phyloP scores from a whole-genome alignment of 2,329 filamentous ascomycete species.

The Dactylella cylindrospora region DNA sequence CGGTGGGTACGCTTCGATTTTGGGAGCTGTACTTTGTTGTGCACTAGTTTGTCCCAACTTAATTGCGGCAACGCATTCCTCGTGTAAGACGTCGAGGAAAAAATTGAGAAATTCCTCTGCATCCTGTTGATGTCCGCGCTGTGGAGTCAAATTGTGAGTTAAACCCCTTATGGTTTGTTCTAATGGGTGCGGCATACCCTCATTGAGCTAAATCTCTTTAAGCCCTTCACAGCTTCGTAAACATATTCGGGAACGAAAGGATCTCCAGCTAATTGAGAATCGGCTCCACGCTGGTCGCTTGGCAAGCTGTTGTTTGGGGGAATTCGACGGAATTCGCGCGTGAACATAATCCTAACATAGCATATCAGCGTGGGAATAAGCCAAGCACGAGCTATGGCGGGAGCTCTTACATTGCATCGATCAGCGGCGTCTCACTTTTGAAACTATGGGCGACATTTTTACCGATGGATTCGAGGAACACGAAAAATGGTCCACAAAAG shows the following conservation, averaged over 20 bases:
- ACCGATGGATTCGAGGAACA: constrained; percentile 84
- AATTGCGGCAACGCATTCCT: constrained; percentile 83
- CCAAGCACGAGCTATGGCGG: neutral
- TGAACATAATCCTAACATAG: constrained; percentile 78
- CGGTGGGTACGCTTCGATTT: constrained; percentile 51
- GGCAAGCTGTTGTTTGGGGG: constrained; percentile 65
- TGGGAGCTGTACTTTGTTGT: constrained; percentile 48
- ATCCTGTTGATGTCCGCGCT: constrained; percentile 95
- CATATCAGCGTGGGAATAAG: neutral
- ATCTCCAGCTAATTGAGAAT: constrained; percentile 87
- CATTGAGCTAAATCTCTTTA: constrained; percentile 90
- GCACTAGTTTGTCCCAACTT: constrained; percentile 53
- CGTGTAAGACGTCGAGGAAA: constrained; percentile 85
- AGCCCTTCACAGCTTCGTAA: constrained; percentile 83
- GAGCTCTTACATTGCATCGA: constrained; percentile 83
- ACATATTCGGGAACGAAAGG: constrained; percentile 92
- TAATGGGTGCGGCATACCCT: constrained; percentile 61
- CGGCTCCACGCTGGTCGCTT: constrained; percentile 75
- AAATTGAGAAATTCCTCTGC: constrained; percentile 96
- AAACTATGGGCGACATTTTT: constrained; percentile 84
- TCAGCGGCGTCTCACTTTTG: constrained; percentile 88
- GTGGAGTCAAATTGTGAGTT: constrained; percentile 49
- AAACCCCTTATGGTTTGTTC: neutral
- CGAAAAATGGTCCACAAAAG: constrained; percentile 91
- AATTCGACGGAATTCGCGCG: constrained; percentile 75